Percentiles rank a stretch among this genome's conserved stretches.
Evolutionary conservation across 2,329 filamentous ascomycete genomes (phyloP).

Genomic region (Fusarium humuli): DNA sequence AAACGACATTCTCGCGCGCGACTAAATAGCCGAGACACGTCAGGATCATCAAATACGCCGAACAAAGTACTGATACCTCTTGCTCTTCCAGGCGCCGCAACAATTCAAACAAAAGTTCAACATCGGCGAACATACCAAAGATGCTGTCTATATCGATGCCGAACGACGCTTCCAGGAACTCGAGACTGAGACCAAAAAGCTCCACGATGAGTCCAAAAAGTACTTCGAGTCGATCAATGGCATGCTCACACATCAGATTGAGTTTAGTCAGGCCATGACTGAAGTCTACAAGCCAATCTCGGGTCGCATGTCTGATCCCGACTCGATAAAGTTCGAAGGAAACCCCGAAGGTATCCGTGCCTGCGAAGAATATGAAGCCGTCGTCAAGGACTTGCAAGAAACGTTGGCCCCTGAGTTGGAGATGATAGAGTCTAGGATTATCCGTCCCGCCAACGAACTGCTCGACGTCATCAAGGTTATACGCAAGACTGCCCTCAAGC

Average conservation of each 20-base stretch:
- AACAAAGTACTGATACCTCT: conserved; percentile 9
- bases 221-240: conserved; percentile 98
- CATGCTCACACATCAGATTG: conserved; percentile 98
- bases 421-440: conserved; percentile 94
- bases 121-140: conserved; percentile 94
- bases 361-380: conserved; percentile 94
- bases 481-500: conserved; percentile 87
- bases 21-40: background rate
- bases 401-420: conserved; percentile 92
- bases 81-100: conserved; percentile 78
- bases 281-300: conserved; percentile 99
- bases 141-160: conserved; percentile 93
- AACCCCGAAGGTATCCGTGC: conserved; percentile 94
- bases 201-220: conserved; percentile 96
- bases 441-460: conserved; percentile 92
- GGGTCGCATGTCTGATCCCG: conserved; percentile 92
- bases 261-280: conserved; percentile 94
- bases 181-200: conserved; percentile 94
- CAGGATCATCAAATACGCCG: background rate
- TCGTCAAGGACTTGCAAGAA: conserved; percentile 90
- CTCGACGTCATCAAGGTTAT: conserved; percentile 96
- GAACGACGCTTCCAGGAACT: conserved; percentile 94
- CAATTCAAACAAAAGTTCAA: conserved; percentile 93
- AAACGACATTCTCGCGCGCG: conserved; percentile 22
- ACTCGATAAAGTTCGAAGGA: conserved; percentile 82